Conservation (phyloP, 164 flowering plant genomes). For the Piper betle region DNA sequence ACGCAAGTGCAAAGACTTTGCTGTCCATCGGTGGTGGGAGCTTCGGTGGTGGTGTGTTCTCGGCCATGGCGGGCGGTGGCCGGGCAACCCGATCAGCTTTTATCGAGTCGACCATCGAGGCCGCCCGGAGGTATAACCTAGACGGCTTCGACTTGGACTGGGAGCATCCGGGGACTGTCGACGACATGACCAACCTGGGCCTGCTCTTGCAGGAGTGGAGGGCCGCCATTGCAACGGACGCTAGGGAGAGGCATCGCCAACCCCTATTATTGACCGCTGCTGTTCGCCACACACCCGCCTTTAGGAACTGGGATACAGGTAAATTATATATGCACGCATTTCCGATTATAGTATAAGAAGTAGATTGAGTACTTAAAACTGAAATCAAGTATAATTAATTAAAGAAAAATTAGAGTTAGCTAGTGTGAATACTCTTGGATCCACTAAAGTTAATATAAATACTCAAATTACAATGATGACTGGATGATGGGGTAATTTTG, state of each 20-base stretch:
- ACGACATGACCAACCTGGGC: conserved; percentile 23
- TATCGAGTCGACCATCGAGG: conserved; percentile 15
- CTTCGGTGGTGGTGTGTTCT: conserved; percentile 4
- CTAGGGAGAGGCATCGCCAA: background rate
- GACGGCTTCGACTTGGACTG: conserved; percentile 32
- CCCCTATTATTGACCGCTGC: conserved; percentile 22
- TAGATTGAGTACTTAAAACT: no score
- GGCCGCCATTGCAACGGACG: conserved; percentile 6
- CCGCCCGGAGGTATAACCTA: conserved; percentile 18
- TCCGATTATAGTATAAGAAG: no score
- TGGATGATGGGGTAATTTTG: no score
- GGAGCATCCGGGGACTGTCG: conserved; percentile 16
- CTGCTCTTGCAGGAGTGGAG: conserved; percentile 20
- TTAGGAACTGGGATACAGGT: background rate
- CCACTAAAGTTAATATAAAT: no score
- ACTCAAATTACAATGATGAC: no score
- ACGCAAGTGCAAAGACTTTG: conserved; percentile 17
- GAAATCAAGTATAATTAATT: no score
- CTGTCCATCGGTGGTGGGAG: conserved; percentile 31
- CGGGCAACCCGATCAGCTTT: conserved; percentile 11
- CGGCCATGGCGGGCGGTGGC: conserved; percentile 15
- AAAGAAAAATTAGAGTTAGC: no score
- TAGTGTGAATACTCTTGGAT: no score
- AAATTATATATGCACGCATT: no score
- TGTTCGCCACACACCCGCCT: conserved; percentile 11